Conservation (phyloP, 768 basidiomycete species). For the Termitomyces sp. region DNA sequence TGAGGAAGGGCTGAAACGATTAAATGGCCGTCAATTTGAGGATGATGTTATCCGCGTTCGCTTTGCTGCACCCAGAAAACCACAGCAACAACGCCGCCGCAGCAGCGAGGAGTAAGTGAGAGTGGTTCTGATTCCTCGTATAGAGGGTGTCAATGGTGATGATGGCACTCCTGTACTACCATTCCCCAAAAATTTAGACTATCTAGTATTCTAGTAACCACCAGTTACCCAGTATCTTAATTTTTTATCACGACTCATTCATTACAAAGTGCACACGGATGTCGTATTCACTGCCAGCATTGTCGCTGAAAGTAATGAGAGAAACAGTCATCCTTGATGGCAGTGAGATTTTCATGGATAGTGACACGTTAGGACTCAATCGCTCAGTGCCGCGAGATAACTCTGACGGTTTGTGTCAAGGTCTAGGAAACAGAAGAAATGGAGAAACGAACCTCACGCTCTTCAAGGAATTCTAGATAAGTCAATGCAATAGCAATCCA, state of each 20-base stretch:
- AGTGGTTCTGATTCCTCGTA: background rate
- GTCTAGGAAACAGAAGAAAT: background rate
- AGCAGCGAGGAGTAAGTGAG: background rate
- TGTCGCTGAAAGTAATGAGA: background rate
- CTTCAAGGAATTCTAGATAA: conserved; percentile 73
- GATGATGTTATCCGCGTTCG: conserved; percentile 34
- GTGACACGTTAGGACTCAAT: conserved; percentile 20
- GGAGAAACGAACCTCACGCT: conserved; percentile 58
- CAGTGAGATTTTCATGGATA: too few relatives aligned
- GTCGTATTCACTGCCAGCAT: background rate
- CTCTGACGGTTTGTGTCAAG: conserved; percentile 32
- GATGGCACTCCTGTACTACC: background rate
- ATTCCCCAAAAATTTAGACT: background rate
- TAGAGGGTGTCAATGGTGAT: background rate
- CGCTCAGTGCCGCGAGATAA: conserved; percentile 49
- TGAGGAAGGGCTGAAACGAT: conserved; percentile 38
- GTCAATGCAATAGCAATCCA: conserved; percentile 73
- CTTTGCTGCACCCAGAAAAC: conserved; percentile 28
- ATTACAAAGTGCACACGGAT: background rate
- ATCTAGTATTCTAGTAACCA: conserved; percentile 2
- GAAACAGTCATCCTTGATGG: background rate
- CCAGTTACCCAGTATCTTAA: conserved; percentile 5
- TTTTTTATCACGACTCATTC: background rate
- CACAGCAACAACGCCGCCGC: background rate
- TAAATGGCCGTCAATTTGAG: conserved; percentile 30